Conservation (phyloP, 805 yeast species). For the Pichia cephalocereana region DNA sequence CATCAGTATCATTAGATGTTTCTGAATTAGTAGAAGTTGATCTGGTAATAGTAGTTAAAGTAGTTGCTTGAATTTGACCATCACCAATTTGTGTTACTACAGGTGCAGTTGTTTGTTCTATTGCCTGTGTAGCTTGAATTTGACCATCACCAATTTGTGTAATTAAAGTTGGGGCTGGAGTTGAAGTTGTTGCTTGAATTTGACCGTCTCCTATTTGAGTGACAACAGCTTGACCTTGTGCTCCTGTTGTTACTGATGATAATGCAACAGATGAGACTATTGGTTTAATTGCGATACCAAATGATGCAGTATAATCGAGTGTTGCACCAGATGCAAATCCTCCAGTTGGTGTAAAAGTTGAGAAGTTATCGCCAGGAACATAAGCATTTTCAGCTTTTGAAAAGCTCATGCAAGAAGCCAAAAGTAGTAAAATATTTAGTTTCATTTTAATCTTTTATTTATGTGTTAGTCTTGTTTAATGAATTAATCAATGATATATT, state of each 20-base stretch:
- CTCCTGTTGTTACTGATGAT: constrained; percentile 13
- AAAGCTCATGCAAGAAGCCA: not conserved
- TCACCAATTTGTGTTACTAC: not conserved
- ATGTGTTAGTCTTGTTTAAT: not conserved
- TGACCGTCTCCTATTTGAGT: constrained; percentile 46
- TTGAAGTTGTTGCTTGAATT: constrained; percentile 16
- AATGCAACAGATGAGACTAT: constrained; percentile 29
- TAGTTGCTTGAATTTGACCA: not conserved
- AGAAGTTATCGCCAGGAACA: constrained; percentile 43
- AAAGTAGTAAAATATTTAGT: not conserved
- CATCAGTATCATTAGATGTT: not conserved
- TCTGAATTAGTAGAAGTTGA: not conserved
- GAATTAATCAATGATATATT: too few species aligned
- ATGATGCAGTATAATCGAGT: constrained; percentile 45
- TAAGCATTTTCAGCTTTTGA: constrained; percentile 2
- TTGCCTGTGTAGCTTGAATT: constrained; percentile 20
- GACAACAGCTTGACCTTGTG: constrained; percentile 20
- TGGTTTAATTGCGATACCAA: constrained; percentile 63
- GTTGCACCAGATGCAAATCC: constrained; percentile 41
- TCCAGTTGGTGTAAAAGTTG: constrained; percentile 57
- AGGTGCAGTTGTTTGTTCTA: not conserved
- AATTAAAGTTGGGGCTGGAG: constrained; percentile 15
- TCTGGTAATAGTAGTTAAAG: not conserved
- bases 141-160: constrained; percentile 45
- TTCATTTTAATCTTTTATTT: not conserved